These are phyloP conservation scores for Fusarium euwallaceae DNA, from an alignment of 2,329 filamentous ascomycete species.

Conservation along the genomic window DNA sequence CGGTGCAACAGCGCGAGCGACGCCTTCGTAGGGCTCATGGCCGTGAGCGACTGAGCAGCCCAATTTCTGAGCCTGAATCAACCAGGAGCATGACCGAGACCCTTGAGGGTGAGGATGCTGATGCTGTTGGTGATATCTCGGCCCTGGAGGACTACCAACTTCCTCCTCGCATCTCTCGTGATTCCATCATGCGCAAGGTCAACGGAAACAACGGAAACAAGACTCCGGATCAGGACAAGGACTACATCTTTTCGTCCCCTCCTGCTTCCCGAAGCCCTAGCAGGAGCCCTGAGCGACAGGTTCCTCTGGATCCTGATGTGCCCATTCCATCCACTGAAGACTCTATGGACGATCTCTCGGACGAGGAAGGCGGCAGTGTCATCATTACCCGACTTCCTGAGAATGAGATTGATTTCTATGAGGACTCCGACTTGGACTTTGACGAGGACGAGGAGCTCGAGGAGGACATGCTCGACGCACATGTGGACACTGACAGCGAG, in stretches of 20 bases:
- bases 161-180: conserved; percentile 86
- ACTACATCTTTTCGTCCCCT: conserved; percentile 74
- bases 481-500: conserved; percentile 59
- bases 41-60: conserved; percentile 64
- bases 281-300: conserved; percentile 65
- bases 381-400: conserved; percentile 77
- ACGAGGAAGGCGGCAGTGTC: conserved; percentile 69
- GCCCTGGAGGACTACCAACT: conserved; percentile 73
- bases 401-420: conserved; percentile 73
- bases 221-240: conserved; percentile 68
- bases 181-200: conserved; percentile 91
- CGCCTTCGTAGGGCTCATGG: conserved; percentile 73
- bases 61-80: conserved; percentile 55
- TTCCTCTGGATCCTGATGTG: conserved; percentile 85
- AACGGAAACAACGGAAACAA: conserved; percentile 66
- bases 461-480: conserved; percentile 66
- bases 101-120: conserved; percentile 69
- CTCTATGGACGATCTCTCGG: conserved; percentile 62
- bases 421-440: conserved; percentile 56
- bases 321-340: conserved; percentile 90
- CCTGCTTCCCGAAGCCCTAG: conserved; percentile 61
- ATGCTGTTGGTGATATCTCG: conserved; percentile 71
- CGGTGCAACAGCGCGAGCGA: conserved; percentile 76
- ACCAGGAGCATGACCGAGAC: conserved; percentile 49
- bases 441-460: conserved; percentile 80